Base-by-base conservation (phyloP, 1,139 yeast genomes). In the Pichia cactophila region DNA sequence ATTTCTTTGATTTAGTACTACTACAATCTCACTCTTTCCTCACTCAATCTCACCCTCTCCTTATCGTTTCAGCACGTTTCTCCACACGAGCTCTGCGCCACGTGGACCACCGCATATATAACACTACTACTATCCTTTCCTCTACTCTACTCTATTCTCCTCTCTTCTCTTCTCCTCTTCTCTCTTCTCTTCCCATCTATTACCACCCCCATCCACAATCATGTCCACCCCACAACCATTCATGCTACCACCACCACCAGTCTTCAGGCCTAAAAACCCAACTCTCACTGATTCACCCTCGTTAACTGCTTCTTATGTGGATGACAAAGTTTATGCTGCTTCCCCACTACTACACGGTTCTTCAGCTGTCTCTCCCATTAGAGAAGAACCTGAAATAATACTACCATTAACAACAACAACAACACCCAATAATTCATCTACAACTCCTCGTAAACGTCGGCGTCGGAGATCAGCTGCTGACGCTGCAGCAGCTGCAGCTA, bases 181-280 rank as follows among this genome's bases (percentile, higher is more conserved):
- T 9, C 31, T 7, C 31, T 28, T 10, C 31, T 28, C 11, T 10
- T 28, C 31, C 31, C 31, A 29, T 29, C 31, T 29, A 11, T 17
- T 17, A 17, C 20, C 20, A 17, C 20, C 20, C 3, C 20, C 16
- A 12, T 8, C 14, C n/a, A 14, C 35, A 31, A 31, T n/a, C 35
- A 31, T 20, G 36, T 37, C 33, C 17, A 23, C 29, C 35, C n/a
- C 14, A 11, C 35, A 12, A 20, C 35, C 37, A 20, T 41, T 14
- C 29, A 33, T 47, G 11, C 28, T 79, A 28, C 84, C 85, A 10
- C 68, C 74, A 4, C 85, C 86, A 1, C 86, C 86, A 5, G 73
- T 75, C 28, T 72, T 81, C 53, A 80, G 78, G 60, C 78, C 86
- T 4, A 79, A 83, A 16, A 10, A 16, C 12, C 23, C 23, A 2